Evolutionary conservation across 441 rosid genomes (phyloP).

Genomic region (Sinapis alba): DNA sequence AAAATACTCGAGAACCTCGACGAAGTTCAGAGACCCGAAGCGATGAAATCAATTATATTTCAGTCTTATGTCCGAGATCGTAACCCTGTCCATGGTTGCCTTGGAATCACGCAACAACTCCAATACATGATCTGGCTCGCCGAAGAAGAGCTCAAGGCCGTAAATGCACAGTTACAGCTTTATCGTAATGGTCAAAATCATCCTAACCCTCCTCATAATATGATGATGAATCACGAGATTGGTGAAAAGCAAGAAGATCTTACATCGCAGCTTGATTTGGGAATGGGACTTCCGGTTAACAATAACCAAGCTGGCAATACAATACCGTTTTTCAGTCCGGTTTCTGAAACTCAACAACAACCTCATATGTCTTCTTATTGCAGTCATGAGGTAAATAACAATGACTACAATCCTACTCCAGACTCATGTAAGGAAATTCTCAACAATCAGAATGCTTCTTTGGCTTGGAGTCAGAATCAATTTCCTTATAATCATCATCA

Average conservation of each 20-base stretch:
- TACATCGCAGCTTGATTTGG: conserved; percentile 72
- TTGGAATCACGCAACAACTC: conserved; percentile 56
- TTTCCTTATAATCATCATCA: conserved; percentile 32
- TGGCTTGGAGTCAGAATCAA: conserved; percentile 18
- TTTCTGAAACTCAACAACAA: conserved; percentile 23
- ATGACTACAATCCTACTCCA: neutral
- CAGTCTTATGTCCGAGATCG: conserved; percentile 70
- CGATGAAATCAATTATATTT: conserved; percentile 81
- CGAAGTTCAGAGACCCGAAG: conserved; percentile 51
- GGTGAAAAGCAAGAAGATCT: conserved; percentile 41
- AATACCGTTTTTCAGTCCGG: conserved; percentile 41
- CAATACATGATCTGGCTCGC: conserved; percentile 48
- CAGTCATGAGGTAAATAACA: neutral
- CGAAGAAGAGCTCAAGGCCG: conserved; percentile 64
- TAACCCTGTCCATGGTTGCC: conserved; percentile 85
- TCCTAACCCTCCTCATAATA: conserved; percentile 1
- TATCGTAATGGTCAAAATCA: conserved; percentile 39
- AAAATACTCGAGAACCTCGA: conserved; percentile 60
- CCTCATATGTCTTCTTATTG: conserved; percentile 42
- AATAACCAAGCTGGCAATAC: neutral
- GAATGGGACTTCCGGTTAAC: conserved; percentile 71
- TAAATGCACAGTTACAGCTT: conserved; percentile 59
- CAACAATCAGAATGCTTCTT: neutral
- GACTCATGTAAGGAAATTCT: neutral
- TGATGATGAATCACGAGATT: conserved; percentile 42